Conservation (phyloP, 345 rosid species). For the Corchorus olitorius region DNA sequence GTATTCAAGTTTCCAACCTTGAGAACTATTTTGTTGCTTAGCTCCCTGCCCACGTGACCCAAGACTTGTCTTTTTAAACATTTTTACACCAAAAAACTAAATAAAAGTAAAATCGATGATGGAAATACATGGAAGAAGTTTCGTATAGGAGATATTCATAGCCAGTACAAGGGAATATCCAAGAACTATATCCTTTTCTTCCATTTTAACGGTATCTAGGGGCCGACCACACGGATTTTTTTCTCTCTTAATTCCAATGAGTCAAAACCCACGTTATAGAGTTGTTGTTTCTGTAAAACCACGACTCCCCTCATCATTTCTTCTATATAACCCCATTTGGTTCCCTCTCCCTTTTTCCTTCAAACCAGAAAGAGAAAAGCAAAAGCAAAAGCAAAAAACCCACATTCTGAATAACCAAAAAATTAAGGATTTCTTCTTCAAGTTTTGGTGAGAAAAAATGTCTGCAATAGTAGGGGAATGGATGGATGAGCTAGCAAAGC, state of each 20-base stretch:
- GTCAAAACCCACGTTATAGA: background rate
- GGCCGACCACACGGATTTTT: constrained; percentile 11
- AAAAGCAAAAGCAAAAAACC: background rate
- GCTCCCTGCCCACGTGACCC: background rate
- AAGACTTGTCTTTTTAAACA: background rate
- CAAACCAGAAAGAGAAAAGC: background rate
- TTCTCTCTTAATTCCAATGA: background rate
- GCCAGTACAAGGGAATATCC: background rate
- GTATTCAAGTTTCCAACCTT: background rate
- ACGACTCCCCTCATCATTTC: background rate
- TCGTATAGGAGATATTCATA: background rate
- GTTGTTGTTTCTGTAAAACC: constrained; percentile 15
- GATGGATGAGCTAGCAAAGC: constrained; percentile 56
- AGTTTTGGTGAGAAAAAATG: constrained; percentile 30
- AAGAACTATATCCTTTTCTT: background rate
- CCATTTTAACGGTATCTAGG: background rate
- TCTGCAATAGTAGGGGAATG: constrained; percentile 54
- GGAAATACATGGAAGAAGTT: background rate
- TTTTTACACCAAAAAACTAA: background rate
- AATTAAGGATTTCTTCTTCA: background rate
- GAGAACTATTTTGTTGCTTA: constrained; percentile 11
- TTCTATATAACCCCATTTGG: constrained; percentile 4
- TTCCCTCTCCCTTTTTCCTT: background rate
- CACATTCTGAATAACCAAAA: background rate
- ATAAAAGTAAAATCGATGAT: no score